Base-by-base conservation (phyloP, 202 grass and related monocot species). In the Musa balbisiana region DNA sequence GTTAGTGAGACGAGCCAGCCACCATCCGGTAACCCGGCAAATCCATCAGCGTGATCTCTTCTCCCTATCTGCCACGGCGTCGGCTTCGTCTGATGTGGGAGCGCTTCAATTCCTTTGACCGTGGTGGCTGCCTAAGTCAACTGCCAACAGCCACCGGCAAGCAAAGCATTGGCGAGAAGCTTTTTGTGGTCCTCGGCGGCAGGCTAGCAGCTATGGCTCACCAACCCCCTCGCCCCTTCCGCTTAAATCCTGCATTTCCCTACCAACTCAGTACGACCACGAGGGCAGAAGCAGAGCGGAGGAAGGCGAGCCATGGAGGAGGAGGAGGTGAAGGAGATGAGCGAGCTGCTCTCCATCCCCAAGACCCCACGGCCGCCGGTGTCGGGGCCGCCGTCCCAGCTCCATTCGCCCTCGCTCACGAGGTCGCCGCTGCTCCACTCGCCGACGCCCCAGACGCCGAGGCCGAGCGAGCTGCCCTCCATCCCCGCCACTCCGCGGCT, bases 331-430 rank as follows among this genome's bases (percentile, higher is more conserved):
- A 53, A 19, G 0, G 72, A 79, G 71, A 74, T 22, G 25, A 79
- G 68, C 73, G 92, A 97, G 84, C 81, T 91, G 81, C 16, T 29
- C 22, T 91, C 94, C 33, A 78, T 69, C 24, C 84, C 90, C 24
- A 78, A 73, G 22, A 90, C 91, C 22, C 53, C n/a, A 1, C 72
- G 82, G 0, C 74, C 81, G 62, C 81, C 75, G 25, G 78, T 97
- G 62, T 80, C 87, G 24, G 11, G 79, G 2, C 92, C 92, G 49
- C 89, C 90, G 71, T 89, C 86, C 55, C 93, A 76, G 82, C 64
- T 92, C 8, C 87, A 84, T 19, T 92, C 71, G 22, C 71, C 71
- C 1, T 16, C 52, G 15, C 51, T 53, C 13, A 27, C 1, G 3
- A 21, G 52, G 22, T 54, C 50, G 21, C 50, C 71, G 52, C 10